Conservation (phyloP, 805 yeast species). For the Yarrowia bubula region DNA sequence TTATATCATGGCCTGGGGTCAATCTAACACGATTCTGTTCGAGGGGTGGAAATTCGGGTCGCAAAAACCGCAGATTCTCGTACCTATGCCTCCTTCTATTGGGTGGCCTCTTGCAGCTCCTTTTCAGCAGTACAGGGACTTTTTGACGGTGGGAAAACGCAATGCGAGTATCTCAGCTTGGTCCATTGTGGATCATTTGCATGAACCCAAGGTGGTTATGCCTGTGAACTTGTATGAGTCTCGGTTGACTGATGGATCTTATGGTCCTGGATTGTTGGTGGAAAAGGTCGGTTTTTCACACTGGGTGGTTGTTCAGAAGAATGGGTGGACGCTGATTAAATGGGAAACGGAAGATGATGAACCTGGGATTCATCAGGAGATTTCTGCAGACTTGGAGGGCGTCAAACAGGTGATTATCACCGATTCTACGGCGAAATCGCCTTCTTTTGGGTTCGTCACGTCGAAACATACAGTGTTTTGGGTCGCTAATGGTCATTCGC, state of each 20-base stretch:
- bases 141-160: conserved; percentile 20
- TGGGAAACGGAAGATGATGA: conserved; percentile 25
- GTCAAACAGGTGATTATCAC: conserved; percentile 5
- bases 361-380: conserved; percentile 20
- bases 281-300: conserved; percentile 11
- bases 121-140: conserved; percentile 9
- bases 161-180: background rate
- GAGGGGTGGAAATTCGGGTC: background rate
- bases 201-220: background rate
- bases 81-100: background rate
- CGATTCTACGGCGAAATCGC: background rate
- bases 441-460: conserved; percentile 15
- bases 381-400: conserved; percentile 19
- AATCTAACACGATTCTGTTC: background rate
- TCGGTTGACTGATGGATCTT: background rate
- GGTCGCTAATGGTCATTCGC: conserved; percentile 15
- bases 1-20: conserved; percentile 2
- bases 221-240: conserved; percentile 1
- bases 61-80: background rate
- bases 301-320: conserved; percentile 24
- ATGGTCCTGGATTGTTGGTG: conserved; percentile 2
- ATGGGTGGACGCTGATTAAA: conserved; percentile 18
- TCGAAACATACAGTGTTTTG: background rate
- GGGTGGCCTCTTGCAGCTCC: conserved; percentile 21
- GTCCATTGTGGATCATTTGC: conserved; percentile 1